Percentiles rank a stretch among this genome's conserved stretches.
Evolutionary conservation across 257 asterid species (phyloP).

Genomic region (Solanum pennellii): DNA sequence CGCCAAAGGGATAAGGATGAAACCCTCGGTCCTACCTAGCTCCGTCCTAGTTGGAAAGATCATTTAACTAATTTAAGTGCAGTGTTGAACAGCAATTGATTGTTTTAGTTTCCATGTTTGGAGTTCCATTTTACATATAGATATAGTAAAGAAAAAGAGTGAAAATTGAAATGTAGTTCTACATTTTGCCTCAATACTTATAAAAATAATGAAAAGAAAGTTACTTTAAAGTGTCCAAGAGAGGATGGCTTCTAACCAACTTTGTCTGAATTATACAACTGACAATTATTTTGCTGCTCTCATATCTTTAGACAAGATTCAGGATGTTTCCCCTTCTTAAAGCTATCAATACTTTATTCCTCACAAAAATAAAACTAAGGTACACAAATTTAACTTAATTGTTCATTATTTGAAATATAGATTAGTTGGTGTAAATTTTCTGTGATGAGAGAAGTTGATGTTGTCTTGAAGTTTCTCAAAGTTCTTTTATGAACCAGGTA

Average conservation of each 20-base stretch:
- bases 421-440: background rate
- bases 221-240: background rate
- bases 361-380: background rate
- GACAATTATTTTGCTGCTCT: background rate
- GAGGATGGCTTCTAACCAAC: conserved; percentile 16
- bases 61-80: background rate
- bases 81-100: background rate
- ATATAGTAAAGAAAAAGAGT: background rate
- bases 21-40: background rate
- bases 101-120: background rate
- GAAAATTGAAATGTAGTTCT: background rate
- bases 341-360: background rate
- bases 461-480: background rate
- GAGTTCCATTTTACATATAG: background rate
- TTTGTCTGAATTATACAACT: background rate
- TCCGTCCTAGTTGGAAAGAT: background rate
- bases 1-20: background rate
- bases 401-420: background rate
- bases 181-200: background rate
- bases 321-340: background rate
- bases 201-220: background rate
- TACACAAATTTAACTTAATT: background rate
- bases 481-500: background rate
- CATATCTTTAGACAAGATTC: conserved; percentile 1
- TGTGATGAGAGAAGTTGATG: background rate